phyloP scores from a whole-genome alignment of 164 flowering plant species.

The Vitis riparia region DNA sequence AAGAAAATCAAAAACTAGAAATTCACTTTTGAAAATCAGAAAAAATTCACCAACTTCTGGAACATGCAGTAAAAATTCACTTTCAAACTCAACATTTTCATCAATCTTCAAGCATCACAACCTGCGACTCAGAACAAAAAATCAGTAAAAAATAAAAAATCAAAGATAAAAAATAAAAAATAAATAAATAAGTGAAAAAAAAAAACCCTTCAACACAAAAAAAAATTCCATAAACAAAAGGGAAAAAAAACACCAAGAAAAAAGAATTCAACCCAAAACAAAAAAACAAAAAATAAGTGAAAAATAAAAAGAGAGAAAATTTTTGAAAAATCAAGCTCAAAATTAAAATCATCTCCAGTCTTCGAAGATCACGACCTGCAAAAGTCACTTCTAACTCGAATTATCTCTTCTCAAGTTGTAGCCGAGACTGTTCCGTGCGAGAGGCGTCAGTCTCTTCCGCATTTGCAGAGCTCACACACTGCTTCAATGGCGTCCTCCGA shows the following conservation, averaged over 20 bases:
- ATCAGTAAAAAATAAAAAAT: not conserved
- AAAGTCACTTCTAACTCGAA: not conserved
- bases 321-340: not conserved
- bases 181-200: not conserved
- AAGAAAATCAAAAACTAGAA: too few relatives aligned
- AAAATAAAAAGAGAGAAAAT: too few relatives aligned
- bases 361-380: constrained; percentile 6
- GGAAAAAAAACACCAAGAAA: not conserved
- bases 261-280: not conserved
- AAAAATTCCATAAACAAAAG: too few relatives aligned
- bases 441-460: constrained; percentile 1
- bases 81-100: not conserved
- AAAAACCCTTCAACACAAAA: not conserved
- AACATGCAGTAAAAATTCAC: too few relatives aligned
- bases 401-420: not conserved
- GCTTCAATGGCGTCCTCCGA: not conserved
- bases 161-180: not conserved
- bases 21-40: too few relatives aligned
- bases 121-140: not conserved
- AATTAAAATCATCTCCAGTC: not conserved
- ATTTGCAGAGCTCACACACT: constrained; percentile 8
- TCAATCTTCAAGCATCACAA: not conserved
- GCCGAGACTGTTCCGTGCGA: not conserved
- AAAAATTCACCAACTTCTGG: too few relatives aligned
- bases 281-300: not conserved